Evolutionary conservation across 768 basidiomycete genomes (phyloP).

Genomic region (Tulasnella sp.): DNA sequence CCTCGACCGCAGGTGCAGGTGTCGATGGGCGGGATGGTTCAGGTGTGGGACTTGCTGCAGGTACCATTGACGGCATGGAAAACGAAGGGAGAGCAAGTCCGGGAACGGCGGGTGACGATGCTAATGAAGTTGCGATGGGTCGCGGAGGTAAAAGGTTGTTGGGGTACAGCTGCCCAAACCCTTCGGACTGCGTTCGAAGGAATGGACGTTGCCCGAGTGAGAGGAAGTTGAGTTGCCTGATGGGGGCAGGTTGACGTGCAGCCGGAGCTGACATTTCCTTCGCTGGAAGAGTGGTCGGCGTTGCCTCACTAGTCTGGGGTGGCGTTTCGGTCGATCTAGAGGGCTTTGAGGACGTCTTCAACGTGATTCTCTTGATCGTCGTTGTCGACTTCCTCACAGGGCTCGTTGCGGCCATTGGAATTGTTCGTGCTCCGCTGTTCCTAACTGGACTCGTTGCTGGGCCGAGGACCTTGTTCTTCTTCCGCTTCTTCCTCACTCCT

Average conservation of each 20-base stretch:
- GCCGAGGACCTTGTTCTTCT: background rate
- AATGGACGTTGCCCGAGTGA: background rate
- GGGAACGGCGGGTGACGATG: background rate
- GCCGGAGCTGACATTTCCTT: background rate
- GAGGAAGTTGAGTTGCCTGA: constrained; percentile 10
- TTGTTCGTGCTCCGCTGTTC: background rate
- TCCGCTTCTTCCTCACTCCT: constrained; percentile 2
- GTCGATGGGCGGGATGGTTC: background rate
- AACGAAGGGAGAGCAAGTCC: background rate
- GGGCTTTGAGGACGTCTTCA: background rate
- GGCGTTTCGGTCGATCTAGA: background rate
- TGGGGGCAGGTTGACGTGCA: background rate
- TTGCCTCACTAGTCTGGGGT: background rate
- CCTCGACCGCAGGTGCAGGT: background rate
- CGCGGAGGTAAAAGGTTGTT: background rate
- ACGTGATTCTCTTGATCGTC: constrained; percentile 7
- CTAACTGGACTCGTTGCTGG: background rate
- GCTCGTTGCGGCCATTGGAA: constrained; percentile 5
- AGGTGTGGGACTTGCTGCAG: background rate
- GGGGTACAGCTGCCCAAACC: background rate
- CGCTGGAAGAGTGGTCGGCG: background rate
- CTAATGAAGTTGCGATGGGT: background rate
- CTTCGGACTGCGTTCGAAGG: background rate
- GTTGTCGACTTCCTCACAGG: constrained; percentile 8
- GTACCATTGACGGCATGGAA: background rate